phyloP scores from a whole-genome alignment of 2,329 filamentous ascomycete genomes.

The Ceratocystis harringtonii region DNA sequence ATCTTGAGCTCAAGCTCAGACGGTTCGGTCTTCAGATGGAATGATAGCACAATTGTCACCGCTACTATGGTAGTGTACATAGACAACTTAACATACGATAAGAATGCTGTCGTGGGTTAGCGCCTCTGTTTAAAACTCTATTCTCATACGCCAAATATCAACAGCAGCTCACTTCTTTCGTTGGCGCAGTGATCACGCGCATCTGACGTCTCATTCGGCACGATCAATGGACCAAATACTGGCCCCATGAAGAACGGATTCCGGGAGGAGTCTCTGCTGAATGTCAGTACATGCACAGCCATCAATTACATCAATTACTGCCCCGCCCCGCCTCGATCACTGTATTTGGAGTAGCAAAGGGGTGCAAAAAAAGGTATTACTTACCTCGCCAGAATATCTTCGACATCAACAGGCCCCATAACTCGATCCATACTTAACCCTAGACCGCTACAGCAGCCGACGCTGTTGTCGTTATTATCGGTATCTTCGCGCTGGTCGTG shows the following conservation, averaged over 20 bases:
- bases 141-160: neutral
- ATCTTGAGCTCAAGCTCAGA: slow-evolving; percentile 56
- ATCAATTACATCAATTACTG: no score
- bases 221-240: slow-evolving; percentile 50
- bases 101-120: slow-evolving; percentile 41
- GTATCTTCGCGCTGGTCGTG: neutral
- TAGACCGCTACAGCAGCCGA: neutral
- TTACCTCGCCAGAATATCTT: slow-evolving; percentile 5
- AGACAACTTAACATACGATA: slow-evolving; percentile 78
- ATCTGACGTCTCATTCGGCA: slow-evolving; percentile 60
- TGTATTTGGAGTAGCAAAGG: no score
- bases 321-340: no score
- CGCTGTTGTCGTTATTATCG: no score
- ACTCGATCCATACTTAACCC: neutral
- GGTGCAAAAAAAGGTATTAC: neutral
- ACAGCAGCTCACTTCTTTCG: slow-evolving; percentile 43
- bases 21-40: slow-evolving; percentile 69
- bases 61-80: slow-evolving; percentile 85
- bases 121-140: neutral
- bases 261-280: neutral
- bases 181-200: slow-evolving; percentile 68
- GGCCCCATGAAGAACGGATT: slow-evolving; percentile 43
- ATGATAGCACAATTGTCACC: slow-evolving; percentile 81
- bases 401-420: slow-evolving; percentile 8
- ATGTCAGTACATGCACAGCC: neutral